Evolutionary conservation across 176 grass and related monocot species (phyloP).

Genomic region (Ampelocalamus luodianensis): DNA sequence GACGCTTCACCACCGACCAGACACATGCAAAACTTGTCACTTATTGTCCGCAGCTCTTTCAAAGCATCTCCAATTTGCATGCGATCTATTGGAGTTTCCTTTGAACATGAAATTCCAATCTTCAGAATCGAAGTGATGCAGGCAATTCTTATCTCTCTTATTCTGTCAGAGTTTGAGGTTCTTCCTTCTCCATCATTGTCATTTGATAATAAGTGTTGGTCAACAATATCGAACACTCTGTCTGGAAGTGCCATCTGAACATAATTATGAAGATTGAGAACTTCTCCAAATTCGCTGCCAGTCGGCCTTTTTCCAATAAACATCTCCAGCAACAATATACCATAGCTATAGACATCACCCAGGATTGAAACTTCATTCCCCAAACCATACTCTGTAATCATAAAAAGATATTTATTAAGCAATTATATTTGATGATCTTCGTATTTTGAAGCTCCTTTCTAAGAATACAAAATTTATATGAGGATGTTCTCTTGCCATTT

Average conservation of each 20-base stretch:
- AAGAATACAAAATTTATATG: no score
- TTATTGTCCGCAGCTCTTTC: constrained; percentile 15
- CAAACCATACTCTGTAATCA: constrained; percentile 29
- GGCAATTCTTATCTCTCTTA: background rate
- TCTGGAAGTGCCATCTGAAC: background rate
- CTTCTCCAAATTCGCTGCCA: constrained; percentile 13
- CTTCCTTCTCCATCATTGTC: background rate
- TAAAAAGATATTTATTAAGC: background rate
- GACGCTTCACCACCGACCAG: no score
- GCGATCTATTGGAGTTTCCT: background rate
- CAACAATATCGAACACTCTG: background rate
- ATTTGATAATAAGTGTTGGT: background rate
- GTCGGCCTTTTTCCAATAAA: constrained; percentile 40
- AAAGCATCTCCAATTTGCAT: constrained; percentile 25
- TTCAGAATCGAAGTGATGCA: background rate
- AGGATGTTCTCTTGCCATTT: no score
- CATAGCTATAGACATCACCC: constrained; percentile 34
- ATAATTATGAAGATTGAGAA: background rate
- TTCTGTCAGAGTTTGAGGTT: background rate
- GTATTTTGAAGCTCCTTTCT: background rate
- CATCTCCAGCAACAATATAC: constrained; percentile 32
- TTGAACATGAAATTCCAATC: background rate
- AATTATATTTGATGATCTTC: background rate
- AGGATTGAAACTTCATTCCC: constrained; percentile 28
- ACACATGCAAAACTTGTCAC: constrained; percentile 10